These are phyloP conservation scores for Apiotrichum siamense DNA, from an alignment of 1,284 basidiomycete genomes.

Conservation along the genomic window DNA sequence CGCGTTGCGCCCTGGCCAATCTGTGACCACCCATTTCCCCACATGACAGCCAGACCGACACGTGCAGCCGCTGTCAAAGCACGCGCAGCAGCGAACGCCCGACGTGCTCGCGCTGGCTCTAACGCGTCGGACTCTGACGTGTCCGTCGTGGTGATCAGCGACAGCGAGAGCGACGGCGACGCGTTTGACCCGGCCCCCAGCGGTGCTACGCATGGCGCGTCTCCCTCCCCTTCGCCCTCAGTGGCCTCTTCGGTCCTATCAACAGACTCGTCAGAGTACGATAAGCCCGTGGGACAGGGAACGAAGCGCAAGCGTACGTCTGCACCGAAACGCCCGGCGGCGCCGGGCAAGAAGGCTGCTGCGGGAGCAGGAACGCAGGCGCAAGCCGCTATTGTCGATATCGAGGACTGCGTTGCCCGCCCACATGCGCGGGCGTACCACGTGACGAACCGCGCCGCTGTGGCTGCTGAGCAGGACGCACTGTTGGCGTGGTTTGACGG, in stretches of 20 bases:
- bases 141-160: neutral
- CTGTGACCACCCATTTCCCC: neutral
- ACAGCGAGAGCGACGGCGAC: neutral
- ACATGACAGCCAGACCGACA: neutral
- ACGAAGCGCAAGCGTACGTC: slow-evolving; percentile 12
- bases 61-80: slow-evolving; percentile 4
- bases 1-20: too few relatives aligned
- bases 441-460: slow-evolving; percentile 9
- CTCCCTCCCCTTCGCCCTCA: neutral
- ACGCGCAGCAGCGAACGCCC: neutral
- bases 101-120: neutral
- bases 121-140: neutral
- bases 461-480: slow-evolving; percentile 23
- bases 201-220: neutral
- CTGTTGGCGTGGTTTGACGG: slow-evolving; percentile 44
- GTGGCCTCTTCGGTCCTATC: neutral
- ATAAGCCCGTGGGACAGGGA: neutral
- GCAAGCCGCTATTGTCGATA: neutral
- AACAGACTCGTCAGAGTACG: neutral
- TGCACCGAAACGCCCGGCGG: neutral
- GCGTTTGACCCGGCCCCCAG: neutral
- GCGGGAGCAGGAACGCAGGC: neutral
- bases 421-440: slow-evolving; percentile 34
- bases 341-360: neutral
- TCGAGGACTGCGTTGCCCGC: slow-evolving; percentile 17